Evolutionary conservation across 2,329 filamentous ascomycete species (phyloP), one percentile per base, ranked within the genome.

Genomic region (Pyricularia grisea): DNA sequence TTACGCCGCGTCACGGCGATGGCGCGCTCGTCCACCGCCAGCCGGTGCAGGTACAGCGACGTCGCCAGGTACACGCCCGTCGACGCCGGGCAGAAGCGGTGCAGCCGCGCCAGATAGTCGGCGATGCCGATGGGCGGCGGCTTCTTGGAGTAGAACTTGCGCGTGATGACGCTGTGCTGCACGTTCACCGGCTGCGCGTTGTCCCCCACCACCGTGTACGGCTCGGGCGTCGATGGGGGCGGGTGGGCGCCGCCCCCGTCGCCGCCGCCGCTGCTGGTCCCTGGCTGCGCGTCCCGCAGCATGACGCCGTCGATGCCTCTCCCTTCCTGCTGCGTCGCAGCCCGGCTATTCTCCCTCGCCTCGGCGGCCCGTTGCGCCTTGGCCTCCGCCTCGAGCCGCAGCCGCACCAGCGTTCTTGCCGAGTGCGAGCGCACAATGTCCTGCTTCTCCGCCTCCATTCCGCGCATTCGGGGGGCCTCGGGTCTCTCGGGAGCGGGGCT

Each of bases 51-150:
- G 80, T 97, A 98, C 10, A 91, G 84, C 65, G 92, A 93, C 4
- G 94, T 90, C 1, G 94, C 93, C 30, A 99, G 88, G 79, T 97
- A 97, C 11, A 98, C 94, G 28, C 90, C 94, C 0, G 94, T 93
- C 71, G 92, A 96, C 87, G 97, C 93, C 3, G 95, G 94, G 75
- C 94, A 98, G 81, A 91, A 97, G 70, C 88, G 88, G 79, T 98
- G 94, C 70, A 98, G 87, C 20, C 94, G 91, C 74, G 89, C 83
- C 28, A 98, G 86, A 76, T 98, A 99, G 72, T 95, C 91, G 75
- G 90, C 87, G 65, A 97, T 85, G 50, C 88, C 85, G 72, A 98
- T 94, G 12, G 91, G 90, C 25, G 95, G 94, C 20, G 93, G 88
- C 67, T 89, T 87, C 77, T 95, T 97, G 72, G 91, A 94, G 81